A percentile compares a stretch with the other conserved stretches of the same genome.
Conservation (phyloP, 257 asterid species). For the Schizonepeta tenuifolia region DNA sequence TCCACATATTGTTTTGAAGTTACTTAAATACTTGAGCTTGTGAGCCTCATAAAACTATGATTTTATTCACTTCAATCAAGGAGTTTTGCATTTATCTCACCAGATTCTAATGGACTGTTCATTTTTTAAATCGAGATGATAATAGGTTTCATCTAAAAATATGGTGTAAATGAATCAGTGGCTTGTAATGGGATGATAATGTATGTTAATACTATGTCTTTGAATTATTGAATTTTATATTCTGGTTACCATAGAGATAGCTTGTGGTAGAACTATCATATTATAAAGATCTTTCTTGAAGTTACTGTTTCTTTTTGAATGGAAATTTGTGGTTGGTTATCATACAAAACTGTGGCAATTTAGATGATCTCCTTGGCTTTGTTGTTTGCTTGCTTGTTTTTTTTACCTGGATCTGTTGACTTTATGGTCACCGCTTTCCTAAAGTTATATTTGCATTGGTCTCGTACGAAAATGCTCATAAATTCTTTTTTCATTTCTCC, state of each 20-base stretch:
- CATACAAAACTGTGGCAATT: background rate
- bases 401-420: constrained; percentile 12
- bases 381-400: background rate
- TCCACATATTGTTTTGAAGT: background rate
- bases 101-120: background rate
- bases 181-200: background rate
- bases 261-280: constrained; percentile 4
- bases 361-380: background rate
- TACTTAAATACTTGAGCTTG: constrained; percentile 10
- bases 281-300: background rate
- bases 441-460: constrained; percentile 4
- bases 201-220: too few relatives aligned
- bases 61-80: background rate
- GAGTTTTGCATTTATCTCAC: constrained; percentile 3
- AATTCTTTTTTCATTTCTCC: constrained; percentile 35
- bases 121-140: constrained; percentile 17
- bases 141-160: background rate
- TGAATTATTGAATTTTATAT: background rate
- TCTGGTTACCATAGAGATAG: constrained; percentile 8
- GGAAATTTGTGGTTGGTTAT: background rate
- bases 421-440: background rate
- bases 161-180: background rate
- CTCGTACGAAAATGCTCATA: constrained; percentile 14
- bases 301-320: constrained; percentile 8
- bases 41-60: background rate